A percentile compares a stretch with the other conserved stretches of the same genome.
Conservation (phyloP, 768 basidiomycete genomes). For the Leccinum ochraceum region DNA sequence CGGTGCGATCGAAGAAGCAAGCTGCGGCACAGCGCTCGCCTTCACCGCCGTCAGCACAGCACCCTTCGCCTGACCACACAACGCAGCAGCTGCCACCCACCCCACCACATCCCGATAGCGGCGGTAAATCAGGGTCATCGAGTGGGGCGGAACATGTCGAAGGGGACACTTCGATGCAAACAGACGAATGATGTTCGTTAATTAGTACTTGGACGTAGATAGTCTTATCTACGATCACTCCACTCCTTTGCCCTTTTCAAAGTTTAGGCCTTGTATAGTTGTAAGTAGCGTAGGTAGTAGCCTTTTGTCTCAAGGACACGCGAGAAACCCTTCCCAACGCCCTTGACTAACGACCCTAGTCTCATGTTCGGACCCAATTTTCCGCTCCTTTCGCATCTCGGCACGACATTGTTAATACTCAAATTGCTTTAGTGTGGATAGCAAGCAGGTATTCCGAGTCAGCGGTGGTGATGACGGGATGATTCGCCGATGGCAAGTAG, state of each 20-base stretch:
- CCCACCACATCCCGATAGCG: not conserved
- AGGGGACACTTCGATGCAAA: constrained; percentile 7
- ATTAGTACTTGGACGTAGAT: not conserved
- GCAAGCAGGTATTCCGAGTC: too few species aligned
- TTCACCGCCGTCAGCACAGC: constrained; percentile 26
- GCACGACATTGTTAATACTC: too few species aligned
- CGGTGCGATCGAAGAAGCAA: constrained; percentile 36
- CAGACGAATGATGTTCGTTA: not conserved
- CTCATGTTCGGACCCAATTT: not conserved
- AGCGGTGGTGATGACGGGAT: too few species aligned
- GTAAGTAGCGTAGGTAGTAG: not conserved
- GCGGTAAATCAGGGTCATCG: not conserved
- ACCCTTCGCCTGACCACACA: constrained; percentile 10
- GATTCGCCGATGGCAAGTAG: too few species aligned
- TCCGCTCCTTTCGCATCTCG: not conserved
- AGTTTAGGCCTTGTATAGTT: not conserved
- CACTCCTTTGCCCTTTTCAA: not conserved
- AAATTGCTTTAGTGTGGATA: too few species aligned
- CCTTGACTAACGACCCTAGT: not conserved
- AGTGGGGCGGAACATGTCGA: not conserved
- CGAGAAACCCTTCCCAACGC: not conserved
- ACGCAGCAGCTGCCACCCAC: constrained; percentile 6
- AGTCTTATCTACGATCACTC: not conserved
- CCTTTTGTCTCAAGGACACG: not conserved
- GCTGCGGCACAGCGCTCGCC: constrained; percentile 25